A percentile compares a stretch with the other conserved stretches of the same genome.
phyloP scores from a whole-genome alignment of 257 asterid species.

The Ophiorrhiza pumila region DNA sequence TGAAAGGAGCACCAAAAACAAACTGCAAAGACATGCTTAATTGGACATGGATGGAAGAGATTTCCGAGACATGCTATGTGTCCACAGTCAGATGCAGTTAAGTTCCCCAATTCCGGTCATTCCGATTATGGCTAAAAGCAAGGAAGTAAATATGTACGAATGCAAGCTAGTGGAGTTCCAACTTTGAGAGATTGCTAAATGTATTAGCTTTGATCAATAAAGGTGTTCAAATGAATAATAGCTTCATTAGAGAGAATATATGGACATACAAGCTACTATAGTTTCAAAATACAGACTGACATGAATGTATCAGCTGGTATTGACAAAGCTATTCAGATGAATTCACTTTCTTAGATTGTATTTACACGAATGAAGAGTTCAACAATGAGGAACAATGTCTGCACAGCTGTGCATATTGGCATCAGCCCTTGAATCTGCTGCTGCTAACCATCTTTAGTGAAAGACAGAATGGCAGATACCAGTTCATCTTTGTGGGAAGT shows the following conservation, averaged over 20 bases:
- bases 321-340: background rate
- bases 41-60: background rate
- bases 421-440: no score
- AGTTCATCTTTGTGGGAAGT: conserved; percentile 49
- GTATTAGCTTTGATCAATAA: background rate
- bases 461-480: conserved; percentile 32
- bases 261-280: background rate
- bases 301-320: background rate
- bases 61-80: background rate
- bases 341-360: no score
- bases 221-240: background rate
- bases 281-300: background rate
- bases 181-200: no score
- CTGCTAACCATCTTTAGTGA: conserved; percentile 42
- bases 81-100: background rate
- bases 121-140: background rate
- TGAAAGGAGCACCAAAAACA: background rate
- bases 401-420: no score
- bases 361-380: no score
- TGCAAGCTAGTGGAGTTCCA: background rate
- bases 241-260: background rate
- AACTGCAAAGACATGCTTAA: background rate
- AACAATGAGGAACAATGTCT: no score
- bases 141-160: background rate
- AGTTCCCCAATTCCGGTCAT: no score